Evolutionary conservation across 2,329 filamentous ascomycete genomes (phyloP).

Genomic region (Colletotrichum noveboracense): DNA sequence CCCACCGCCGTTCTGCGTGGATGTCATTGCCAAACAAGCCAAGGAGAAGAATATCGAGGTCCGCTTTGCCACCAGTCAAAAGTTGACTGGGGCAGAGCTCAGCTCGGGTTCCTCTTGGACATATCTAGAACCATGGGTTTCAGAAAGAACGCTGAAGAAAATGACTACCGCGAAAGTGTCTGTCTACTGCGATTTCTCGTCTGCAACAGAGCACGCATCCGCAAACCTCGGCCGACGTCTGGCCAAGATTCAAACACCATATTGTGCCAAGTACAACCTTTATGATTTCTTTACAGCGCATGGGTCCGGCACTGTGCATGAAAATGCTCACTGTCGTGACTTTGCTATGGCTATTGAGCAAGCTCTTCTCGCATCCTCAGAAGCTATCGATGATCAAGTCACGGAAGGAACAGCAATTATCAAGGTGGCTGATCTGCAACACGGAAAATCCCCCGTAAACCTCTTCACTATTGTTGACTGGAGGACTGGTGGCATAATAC

Average conservation of each 20-base stretch:
- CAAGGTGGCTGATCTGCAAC: background rate
- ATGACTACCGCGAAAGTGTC: background rate
- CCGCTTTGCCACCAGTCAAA: background rate
- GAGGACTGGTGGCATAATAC: background rate
- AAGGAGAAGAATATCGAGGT: background rate
- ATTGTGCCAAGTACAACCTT: background rate
- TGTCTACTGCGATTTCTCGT: background rate
- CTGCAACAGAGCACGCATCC: background rate
- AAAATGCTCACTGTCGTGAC: background rate
- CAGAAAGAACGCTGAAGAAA: background rate
- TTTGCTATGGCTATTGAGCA: background rate
- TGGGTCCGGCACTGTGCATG: background rate
- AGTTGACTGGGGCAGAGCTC: background rate
- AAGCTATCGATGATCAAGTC: background rate
- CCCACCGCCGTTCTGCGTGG: background rate
- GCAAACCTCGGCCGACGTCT: background rate
- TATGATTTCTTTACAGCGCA: background rate
- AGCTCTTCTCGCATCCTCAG: background rate
- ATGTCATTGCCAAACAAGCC: background rate
- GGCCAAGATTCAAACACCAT: background rate
- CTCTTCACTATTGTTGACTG: background rate
- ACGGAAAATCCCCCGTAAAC: background rate
- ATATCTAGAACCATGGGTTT: background rate
- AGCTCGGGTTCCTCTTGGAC: background rate
- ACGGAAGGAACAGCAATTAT: background rate